Conservation (phyloP, 2,329 filamentous ascomycete species). For the Calonectria hawksworthii region DNA sequence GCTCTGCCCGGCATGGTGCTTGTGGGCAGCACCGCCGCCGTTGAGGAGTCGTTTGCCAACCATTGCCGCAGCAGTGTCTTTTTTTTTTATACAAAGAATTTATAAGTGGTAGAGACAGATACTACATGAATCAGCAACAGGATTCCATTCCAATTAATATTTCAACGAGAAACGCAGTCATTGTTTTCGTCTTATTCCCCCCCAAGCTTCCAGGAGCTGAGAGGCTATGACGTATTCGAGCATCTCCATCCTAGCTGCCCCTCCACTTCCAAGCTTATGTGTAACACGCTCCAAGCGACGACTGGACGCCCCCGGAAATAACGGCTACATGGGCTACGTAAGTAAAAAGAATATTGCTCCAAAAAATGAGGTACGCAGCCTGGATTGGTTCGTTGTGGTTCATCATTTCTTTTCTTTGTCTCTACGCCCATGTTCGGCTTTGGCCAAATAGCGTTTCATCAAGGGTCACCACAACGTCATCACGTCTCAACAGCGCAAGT, state of each 20-base stretch:
- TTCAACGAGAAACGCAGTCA: not conserved
- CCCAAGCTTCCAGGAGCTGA: not conserved
- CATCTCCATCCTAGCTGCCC: not conserved
- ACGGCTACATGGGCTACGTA: not conserved
- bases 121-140: not conserved
- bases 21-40: not conserved
- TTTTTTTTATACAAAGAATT: not conserved
- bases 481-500: not conserved
- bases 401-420: not conserved
- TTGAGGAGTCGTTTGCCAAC: constrained; percentile 40
- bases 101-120: not conserved
- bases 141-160: not conserved
- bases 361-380: not conserved
- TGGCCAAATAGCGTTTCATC: not conserved
- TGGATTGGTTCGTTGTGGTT: not conserved
- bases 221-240: not conserved
- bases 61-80: constrained; percentile 15
- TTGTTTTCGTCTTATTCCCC: not conserved
- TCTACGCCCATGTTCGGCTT: not conserved
- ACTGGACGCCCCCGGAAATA: constrained; percentile 14
- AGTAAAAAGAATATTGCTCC: not conserved
- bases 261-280: constrained; percentile 8
- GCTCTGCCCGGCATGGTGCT: constrained; percentile 23
- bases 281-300: not conserved
- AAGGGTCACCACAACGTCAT: not conserved